A percentile compares a stretch with the other conserved stretches of the same genome.
Evolutionary conservation across 768 basidiomycete species (phyloP).

Genomic region (Hydnomerulius pinastri): DNA sequence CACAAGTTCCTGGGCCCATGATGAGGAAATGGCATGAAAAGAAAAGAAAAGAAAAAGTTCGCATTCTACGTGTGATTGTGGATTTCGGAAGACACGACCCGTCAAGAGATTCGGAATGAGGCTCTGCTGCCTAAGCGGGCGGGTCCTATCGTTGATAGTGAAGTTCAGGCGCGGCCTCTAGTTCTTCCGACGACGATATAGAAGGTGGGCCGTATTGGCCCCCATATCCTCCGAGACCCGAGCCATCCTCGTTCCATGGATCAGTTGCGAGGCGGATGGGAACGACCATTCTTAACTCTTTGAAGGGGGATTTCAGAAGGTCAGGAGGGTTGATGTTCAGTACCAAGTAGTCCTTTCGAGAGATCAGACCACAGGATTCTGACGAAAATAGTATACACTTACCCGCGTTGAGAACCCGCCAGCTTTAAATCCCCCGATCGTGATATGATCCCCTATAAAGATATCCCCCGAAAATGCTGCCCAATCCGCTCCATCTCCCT

Average conservation of each 20-base stretch:
- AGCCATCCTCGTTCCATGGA: constrained; percentile 45
- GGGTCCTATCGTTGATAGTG: not conserved
- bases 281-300: constrained; percentile 60
- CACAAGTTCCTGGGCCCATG: not conserved
- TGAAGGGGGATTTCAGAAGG: constrained; percentile 52
- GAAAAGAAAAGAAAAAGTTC: not conserved
- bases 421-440: constrained; percentile 64
- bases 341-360: constrained; percentile 62
- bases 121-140: not conserved
- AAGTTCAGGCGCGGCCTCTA: constrained; percentile 12
- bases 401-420: constrained; percentile 68
- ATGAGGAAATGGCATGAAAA: too few relatives aligned
- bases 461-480: constrained; percentile 66
- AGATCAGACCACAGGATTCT: constrained; percentile 1
- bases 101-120: not conserved
- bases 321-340: constrained; percentile 62
- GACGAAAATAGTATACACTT: constrained; percentile 11
- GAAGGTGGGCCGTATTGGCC: constrained; percentile 9
- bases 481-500: constrained; percentile 70
- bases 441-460: constrained; percentile 46
- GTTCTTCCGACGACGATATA: constrained; percentile 28
- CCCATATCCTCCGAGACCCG: constrained; percentile 11
- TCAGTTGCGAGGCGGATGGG: constrained; percentile 70
- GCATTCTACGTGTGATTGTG: too few relatives aligned
- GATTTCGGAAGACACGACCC: too few relatives aligned